phyloP scores from a whole-genome alignment of 495 filamentous ascomycete genomes.

The Hypomontagnella monticulosa region DNA sequence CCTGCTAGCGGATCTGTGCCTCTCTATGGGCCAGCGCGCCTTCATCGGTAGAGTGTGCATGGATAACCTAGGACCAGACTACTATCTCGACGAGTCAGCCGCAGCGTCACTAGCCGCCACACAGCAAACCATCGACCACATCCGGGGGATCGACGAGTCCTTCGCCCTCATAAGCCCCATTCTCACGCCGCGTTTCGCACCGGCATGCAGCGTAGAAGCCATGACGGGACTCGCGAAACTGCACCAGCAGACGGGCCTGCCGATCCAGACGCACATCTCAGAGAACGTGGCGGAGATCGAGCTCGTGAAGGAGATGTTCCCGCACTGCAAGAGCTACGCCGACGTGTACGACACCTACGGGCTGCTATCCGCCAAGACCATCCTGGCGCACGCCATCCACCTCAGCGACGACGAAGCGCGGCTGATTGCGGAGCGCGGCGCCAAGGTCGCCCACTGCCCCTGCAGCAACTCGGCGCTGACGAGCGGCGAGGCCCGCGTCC shows the following conservation, averaged over 20 bases:
- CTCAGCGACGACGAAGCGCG: slow-evolving; percentile 68
- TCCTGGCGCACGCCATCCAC: slow-evolving; percentile 89
- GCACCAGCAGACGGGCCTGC: slow-evolving; percentile 65
- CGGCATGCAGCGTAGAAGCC: slow-evolving; percentile 69
- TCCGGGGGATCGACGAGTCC: slow-evolving; percentile 70
- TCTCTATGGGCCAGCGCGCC: slow-evolving; percentile 80
- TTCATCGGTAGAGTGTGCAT: slow-evolving; percentile 93
- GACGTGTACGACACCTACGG: slow-evolving; percentile 78
- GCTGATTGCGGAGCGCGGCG: slow-evolving; percentile 66
- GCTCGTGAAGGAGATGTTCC: slow-evolving; percentile 77
- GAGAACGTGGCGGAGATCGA: slow-evolving; percentile 80
- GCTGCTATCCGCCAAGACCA: slow-evolving; percentile 75
- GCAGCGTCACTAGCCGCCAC: slow-evolving; percentile 66
- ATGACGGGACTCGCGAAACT: slow-evolving; percentile 71
- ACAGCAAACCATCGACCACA: slow-evolving; percentile 70
- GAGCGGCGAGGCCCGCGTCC: slow-evolving; percentile 75
- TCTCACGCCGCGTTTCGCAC: slow-evolving; percentile 91
- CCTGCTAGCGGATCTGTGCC: slow-evolving; percentile 83
- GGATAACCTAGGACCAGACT: slow-evolving; percentile 77
- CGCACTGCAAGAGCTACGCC: slow-evolving; percentile 70
- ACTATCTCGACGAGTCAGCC: slow-evolving; percentile 76
- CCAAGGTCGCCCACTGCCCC: slow-evolving; percentile 86
- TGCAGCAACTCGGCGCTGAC: slow-evolving; percentile 83
- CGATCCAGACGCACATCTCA: slow-evolving; percentile 90
- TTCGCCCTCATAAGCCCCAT: slow-evolving; percentile 74